Evolutionary conservation across 2,329 filamentous ascomycete genomes (phyloP), one percentile per base, ranked within the genome.

Genomic region (Aspergillus neotritici): DNA sequence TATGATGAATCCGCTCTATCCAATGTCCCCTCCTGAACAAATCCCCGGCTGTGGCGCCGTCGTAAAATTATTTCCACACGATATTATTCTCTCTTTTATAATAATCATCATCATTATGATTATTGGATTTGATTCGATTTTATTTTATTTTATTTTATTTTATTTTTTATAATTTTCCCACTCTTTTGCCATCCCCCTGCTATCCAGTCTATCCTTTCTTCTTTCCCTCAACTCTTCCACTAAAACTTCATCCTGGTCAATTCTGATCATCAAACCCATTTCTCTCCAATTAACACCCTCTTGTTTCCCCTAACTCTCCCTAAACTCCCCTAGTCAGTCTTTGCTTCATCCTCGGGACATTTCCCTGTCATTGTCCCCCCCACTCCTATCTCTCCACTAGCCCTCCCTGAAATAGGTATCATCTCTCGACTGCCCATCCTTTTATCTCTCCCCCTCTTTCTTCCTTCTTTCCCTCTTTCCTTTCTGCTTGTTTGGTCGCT

Each of bases 21-120:
- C 34, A 42, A 46, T 46, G 39, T 34, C 42, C 30, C 28, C 35
- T 42, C 39, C 43, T 41, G 39, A 40, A 43, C 34, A 51, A 25
- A 25, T 25, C 21, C 21, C 46, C 43, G 35, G 49, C 36, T 38
- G 38, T 39, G 48, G 49, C 47, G 45, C 47, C 47, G 47, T 48
- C 49, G 49, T 50, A 50, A 48, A 49, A 50, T 47, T 50, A 47
- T 50, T 50, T 37, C 32, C 43, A 47, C 43, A 47, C 42, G 43
- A 41, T 30, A 34, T 48, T 48, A 46, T 52, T 13, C 9, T 8
- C 17, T 17, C 16, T 14, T 29, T 37, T 29, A 17, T 21, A 5
- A 8, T 28, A 1, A n/a, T 37, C 11, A 29, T 37, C 15, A n/a
- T 17, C 17, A 28, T 37, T 6, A 13, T 17, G 7, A 37, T 17